These are phyloP conservation scores for Acanthamoeba triangularis DNA, from an alignment of 208 protist genomes.

Conservation along the genomic window DNA sequence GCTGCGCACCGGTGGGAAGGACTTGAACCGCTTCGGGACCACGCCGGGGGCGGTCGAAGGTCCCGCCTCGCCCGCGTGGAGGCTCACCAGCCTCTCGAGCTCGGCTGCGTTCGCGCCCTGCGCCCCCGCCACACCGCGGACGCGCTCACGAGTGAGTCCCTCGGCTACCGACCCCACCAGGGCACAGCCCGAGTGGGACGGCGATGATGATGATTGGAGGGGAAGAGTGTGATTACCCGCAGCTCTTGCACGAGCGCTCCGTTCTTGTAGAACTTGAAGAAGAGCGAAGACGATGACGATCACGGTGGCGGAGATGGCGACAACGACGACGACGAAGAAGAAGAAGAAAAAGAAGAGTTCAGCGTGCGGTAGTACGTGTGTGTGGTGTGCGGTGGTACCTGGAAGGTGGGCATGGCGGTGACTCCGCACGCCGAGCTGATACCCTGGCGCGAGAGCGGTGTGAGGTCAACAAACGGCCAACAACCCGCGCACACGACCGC, in stretches of 20 bases:
- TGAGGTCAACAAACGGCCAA: background rate
- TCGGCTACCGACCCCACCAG: too few relatives aligned
- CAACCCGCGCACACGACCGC: background rate
- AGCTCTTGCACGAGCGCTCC: background rate
- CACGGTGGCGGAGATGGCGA: too few relatives aligned
- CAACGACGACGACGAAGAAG: too few relatives aligned
- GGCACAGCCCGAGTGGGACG: background rate
- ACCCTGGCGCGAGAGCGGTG: background rate
- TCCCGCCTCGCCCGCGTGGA: background rate
- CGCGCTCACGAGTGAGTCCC: too few relatives aligned
- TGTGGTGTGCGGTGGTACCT: background rate
- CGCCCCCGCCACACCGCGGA: background rate
- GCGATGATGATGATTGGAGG: background rate
- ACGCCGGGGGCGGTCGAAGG: background rate
- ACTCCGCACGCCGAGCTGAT: slow-evolving; percentile 5
- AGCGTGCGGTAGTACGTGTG: too few relatives aligned
- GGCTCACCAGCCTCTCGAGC: slow-evolving; percentile 2
- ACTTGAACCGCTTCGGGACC: background rate
- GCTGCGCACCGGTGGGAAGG: background rate
- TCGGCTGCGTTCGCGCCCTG: slow-evolving; percentile 6
- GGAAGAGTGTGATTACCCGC: background rate
- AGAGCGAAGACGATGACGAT: too few relatives aligned
- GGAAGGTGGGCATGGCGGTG: slow-evolving; percentile 81
- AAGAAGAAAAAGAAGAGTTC: too few relatives aligned
- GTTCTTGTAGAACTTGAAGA: background rate